phyloP scores from a whole-genome alignment of 345 rosid species.

The Carallia brachiata region DNA sequence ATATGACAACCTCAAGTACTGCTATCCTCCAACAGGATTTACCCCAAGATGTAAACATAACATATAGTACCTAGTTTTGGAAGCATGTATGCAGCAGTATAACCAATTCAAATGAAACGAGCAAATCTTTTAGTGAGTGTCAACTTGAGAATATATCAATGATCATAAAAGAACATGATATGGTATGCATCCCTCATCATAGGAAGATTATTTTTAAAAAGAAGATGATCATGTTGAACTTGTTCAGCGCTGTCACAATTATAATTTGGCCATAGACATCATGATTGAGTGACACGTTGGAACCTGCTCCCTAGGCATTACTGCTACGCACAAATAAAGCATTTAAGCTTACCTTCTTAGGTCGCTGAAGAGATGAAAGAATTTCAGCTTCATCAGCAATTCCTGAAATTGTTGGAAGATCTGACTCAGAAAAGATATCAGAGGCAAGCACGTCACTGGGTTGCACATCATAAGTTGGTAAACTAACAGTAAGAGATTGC shows the following conservation, averaged over 20 bases:
- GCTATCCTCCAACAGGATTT: neutral
- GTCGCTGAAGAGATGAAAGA: constrained; percentile 94
- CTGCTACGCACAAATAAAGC: neutral
- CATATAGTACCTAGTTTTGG: neutral
- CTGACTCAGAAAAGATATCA: constrained; percentile 66
- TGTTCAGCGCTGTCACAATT: neutral
- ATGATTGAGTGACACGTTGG: neutral
- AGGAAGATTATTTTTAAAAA: neutral
- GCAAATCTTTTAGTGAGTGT: neutral
- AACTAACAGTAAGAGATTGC: constrained; percentile 85
- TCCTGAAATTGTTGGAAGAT: constrained; percentile 84
- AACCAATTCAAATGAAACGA: neutral
- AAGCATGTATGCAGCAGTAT: neutral
- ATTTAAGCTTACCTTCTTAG: constrained; percentile 62
- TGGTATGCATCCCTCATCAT: neutral
- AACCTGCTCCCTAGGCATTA: constrained; percentile 1
- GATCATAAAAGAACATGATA: neutral
- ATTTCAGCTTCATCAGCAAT: constrained; percentile 96
- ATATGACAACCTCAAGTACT: neutral
- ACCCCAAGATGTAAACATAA: constrained; percentile 1
- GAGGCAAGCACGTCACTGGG: constrained; percentile 46
- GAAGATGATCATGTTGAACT: neutral
- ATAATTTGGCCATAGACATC: neutral
- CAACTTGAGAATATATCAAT: neutral
- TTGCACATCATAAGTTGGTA: constrained; percentile 58